Percentiles rank a stretch among this genome's conserved stretches.
Evolutionary conservation across 1,139 yeast genomes (phyloP).

Genomic region (Magnusiomyces sp.): DNA sequence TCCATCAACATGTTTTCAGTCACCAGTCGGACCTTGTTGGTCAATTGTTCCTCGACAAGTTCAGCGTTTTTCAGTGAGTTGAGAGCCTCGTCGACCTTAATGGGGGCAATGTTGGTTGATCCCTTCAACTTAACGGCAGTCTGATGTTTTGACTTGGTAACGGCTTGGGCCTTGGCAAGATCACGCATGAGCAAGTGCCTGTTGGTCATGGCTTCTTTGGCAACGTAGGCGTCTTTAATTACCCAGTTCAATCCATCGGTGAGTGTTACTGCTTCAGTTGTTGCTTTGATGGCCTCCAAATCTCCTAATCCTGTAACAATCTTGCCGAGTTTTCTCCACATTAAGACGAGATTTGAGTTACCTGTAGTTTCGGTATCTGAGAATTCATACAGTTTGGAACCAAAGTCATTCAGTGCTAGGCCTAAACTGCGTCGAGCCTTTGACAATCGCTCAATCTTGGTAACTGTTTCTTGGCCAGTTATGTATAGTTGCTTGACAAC

Average conservation of each 20-base stretch:
- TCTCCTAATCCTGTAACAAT: constrained; percentile 68
- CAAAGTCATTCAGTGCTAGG: constrained; percentile 53
- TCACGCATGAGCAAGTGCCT: constrained; percentile 91
- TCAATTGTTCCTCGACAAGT: constrained; percentile 65
- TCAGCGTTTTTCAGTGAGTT: constrained; percentile 71
- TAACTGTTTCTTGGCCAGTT: constrained; percentile 47
- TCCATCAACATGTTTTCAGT: constrained; percentile 82
- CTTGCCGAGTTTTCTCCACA: constrained; percentile 76
- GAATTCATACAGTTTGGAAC: constrained; percentile 45
- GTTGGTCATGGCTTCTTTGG: constrained; percentile 88
- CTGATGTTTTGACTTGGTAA: constrained; percentile 60
- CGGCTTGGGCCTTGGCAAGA: constrained; percentile 66
- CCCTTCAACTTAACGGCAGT: constrained; percentile 68
- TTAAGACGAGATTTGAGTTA: constrained; percentile 63
- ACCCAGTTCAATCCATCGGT: constrained; percentile 67
- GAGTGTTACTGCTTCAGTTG: constrained; percentile 63
- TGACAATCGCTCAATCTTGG: constrained; percentile 46
- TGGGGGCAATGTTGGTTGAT: constrained; percentile 70
- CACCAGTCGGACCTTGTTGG: constrained; percentile 67
- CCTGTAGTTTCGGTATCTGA: constrained; percentile 41
- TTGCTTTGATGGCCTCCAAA: constrained; percentile 61
- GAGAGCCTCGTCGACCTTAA: constrained; percentile 86
- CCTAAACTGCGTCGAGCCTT: constrained; percentile 51
- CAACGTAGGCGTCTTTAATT: constrained; percentile 69
- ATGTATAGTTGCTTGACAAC: constrained; percentile 70